Evolutionary conservation across 805 yeast species (phyloP), one percentile per base, ranked within the genome.

Genomic region (Myxozyma kluyveri): DNA sequence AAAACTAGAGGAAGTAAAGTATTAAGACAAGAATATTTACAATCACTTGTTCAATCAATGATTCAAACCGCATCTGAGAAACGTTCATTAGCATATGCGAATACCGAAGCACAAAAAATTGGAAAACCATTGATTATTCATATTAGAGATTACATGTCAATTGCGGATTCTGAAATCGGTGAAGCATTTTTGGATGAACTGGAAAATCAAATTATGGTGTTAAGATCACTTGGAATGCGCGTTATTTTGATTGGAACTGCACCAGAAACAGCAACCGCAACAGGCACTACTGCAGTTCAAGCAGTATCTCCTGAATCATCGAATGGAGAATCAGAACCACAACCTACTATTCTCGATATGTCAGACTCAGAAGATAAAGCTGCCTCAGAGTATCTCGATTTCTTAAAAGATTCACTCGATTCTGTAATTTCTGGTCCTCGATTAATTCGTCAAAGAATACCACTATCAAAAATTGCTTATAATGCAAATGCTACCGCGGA

Each of bases 241-340:
- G 33, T 50, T 18, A 35, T 54, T 14, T 14, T 54, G 12, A 46
- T 54, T 22, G 54, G 49, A n/a, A 52, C 52, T 5, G 49, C 52
- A 14, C 51, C 38, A 22, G 52, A 49, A 21, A 32, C 18, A 22
- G 22, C 31, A 21, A n/a, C n/a, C n/a, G 21, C 46, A 12, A n/a
- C 33, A 14, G 33, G 9, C 33, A 29, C 9, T 9, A 29, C 12
- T 14, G 14, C 14, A 14, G 33, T 29, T 14, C 9, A 9, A 29
- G 9, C 33, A 9, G 33, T 14, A 14, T 29, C 33, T 29, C 12
- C 9, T 9, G 33, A 14, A 9, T 29, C 33, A 14, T 29, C 33
- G 12, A 29, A 35, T 5, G 12, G 24, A 7, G 40, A 21, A 5
- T 41, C 50, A 18, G 35, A 45, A 19, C 40, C 35, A 7, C 45